Base-by-base conservation (phyloP, 2,329 filamentous ascomycete species). In the Exophiala aquamarina region DNA sequence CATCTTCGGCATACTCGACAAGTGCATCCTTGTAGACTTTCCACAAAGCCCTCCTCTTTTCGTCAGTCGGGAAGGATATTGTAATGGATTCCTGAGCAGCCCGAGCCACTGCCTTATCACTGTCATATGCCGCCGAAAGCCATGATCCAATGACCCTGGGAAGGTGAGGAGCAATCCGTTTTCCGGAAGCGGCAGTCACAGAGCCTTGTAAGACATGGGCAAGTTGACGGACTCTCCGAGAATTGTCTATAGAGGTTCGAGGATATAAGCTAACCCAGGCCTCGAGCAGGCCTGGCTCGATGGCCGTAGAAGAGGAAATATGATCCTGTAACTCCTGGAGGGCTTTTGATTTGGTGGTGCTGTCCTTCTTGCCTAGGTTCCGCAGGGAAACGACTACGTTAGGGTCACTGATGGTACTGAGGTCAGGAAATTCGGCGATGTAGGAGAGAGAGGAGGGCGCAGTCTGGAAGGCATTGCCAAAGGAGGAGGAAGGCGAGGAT, bases 181-280 rank as follows among this genome's bases (percentile, higher is more conserved):
- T 95, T 39, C 89, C 86, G 43, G 74, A 74, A 20, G 76, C 72
- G 6, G 69, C 68, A 34, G 79, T 76, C 29, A 86, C 71, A 18
- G 74, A 70, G 21, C 82, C 82, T 61, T 94, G 90, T 18, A 95
- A 66, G 9, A 70, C 75, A 64, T 97, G 92, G 14, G 91, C 82
- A 34, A 93, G 79, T 67, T 96, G 91, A 54, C 93, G 88, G 26
- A 96, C 92, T 50, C 87, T 82, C 39, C 90, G 86, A 37, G 87
- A 84, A 64, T 87, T 89, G 66, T 97, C 92, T 70, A 97, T 94
- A 14, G 92, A 93, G 28, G 85, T 80, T 50, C 91, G 86, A 42
- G 93, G 89, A 64, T 95, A 98, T 47, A 94, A 71, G 73, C 86
- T 86, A 56, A 88, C 88, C 92, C 92, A 97, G 62, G 87, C 86